phyloP scores from a whole-genome alignment of 495 filamentous ascomycete species.

The Elaphomyces granulatus region DNA sequence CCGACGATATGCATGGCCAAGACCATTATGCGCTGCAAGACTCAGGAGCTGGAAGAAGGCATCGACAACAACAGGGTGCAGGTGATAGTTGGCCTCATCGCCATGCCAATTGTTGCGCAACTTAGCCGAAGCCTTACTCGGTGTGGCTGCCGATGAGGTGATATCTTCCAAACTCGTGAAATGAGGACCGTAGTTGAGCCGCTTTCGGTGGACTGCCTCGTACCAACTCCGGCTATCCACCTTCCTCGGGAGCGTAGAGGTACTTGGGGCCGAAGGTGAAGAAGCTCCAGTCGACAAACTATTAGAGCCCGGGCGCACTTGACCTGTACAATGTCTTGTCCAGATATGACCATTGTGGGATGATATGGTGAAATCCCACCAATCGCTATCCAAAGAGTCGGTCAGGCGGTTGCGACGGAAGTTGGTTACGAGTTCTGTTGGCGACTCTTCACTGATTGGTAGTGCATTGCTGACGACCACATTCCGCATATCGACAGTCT shows the following conservation, averaged over 20 bases:
- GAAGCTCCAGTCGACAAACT: too few relatives aligned
- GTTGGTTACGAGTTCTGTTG: slow-evolving; percentile 19
- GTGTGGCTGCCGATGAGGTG: too few relatives aligned
- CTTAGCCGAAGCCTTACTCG: background rate
- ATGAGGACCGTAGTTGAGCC: slow-evolving; percentile 2
- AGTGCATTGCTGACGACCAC: slow-evolving; percentile 6
- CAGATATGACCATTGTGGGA: slow-evolving; percentile 17
- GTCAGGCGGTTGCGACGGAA: slow-evolving; percentile 16
- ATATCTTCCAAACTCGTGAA: slow-evolving; percentile 4
- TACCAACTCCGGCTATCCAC: too few relatives aligned
- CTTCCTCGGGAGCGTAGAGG: too few relatives aligned
- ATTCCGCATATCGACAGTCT: slow-evolving; percentile 3
- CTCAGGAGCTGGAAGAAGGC: slow-evolving; percentile 1
- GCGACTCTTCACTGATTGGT: slow-evolving; percentile 10
- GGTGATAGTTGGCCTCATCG: slow-evolving; percentile 1
- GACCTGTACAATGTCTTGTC: slow-evolving; percentile 22
- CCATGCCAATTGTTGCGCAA: background rate
- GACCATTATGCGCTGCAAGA: slow-evolving; percentile 7
- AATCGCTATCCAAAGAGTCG: slow-evolving; percentile 13
- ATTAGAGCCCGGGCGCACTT: slow-evolving; percentile 8
- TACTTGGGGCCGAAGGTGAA: too few relatives aligned
- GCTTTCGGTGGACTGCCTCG: too few relatives aligned
- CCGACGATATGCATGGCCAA: slow-evolving; percentile 4
- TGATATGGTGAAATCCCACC: slow-evolving; percentile 21
- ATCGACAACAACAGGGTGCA: slow-evolving; percentile 5